A percentile compares a stretch with the other conserved stretches of the same genome.
Evolutionary conservation across 352 stramenopile genomes (phyloP).

Genomic region (Phytophthora cactorum): DNA sequence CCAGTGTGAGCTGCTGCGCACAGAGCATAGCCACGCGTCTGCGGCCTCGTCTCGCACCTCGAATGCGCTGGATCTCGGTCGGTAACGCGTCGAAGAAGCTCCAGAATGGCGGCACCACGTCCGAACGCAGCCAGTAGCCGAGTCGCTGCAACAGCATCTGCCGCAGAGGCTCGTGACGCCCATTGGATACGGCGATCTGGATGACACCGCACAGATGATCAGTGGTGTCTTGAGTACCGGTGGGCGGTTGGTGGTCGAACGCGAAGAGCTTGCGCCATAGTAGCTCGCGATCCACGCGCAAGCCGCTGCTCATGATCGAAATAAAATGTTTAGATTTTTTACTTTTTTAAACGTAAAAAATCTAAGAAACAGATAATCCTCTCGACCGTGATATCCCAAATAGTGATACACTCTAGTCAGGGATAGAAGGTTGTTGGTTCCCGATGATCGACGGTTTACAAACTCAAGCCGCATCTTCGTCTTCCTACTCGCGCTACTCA

Average conservation of each 20-base stretch:
- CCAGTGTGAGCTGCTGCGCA: constrained; percentile 70
- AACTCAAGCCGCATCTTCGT: no score
- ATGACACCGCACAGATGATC: constrained; percentile 44
- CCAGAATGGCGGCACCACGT: constrained; percentile 73
- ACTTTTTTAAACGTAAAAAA: no score
- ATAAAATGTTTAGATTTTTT: no score
- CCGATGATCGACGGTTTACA: no score
- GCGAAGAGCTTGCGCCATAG: constrained; percentile 77
- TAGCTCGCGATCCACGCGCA: constrained; percentile 66
- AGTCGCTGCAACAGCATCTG: constrained; percentile 68
- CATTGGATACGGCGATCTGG: constrained; percentile 40
- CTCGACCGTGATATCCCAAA: no score
- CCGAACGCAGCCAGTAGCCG: constrained; percentile 66
- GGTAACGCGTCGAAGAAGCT: constrained; percentile 52
- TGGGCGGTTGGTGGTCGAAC: constrained; percentile 42
- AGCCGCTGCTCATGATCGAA: constrained; percentile 16
- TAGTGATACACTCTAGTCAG: no score
- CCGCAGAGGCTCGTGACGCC: constrained; percentile 51
- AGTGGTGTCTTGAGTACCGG: constrained; percentile 5
- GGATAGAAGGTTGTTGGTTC: no score
- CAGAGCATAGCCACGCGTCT: constrained; percentile 54
- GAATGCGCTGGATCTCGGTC: constrained; percentile 12
- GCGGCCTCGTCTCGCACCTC: constrained; percentile 24
- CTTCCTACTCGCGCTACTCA: no score
- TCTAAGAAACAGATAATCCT: no score